These are phyloP conservation scores for Bonia amplexicaulis DNA, from an alignment of 176 grass and related monocot species.

Conservation along the genomic window DNA sequence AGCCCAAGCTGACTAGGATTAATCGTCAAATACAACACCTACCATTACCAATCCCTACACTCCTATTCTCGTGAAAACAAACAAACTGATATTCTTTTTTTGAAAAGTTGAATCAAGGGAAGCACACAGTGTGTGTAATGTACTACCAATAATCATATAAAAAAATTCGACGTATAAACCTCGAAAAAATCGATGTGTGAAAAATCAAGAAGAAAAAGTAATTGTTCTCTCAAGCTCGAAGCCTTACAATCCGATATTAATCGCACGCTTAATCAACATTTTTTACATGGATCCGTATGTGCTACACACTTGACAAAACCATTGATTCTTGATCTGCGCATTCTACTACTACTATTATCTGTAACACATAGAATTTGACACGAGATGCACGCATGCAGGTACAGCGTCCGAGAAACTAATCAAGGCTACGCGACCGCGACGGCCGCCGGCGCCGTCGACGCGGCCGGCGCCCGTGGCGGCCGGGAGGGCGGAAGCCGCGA, in stretches of 20 bases:
- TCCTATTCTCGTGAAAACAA: not conserved
- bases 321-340: not conserved
- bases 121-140: not conserved
- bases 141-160: too few species aligned
- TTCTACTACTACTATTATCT: not conserved
- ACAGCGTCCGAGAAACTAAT: not conserved
- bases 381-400: not conserved
- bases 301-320: not conserved
- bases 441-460: not conserved
- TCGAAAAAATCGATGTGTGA: not conserved
- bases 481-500: constrained; percentile 16
- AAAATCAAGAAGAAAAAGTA: not conserved
- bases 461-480: not conserved
- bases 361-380: not conserved
- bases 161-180: not conserved
- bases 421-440: not conserved
- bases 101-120: not conserved
- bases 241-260: not conserved
- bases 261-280: not conserved
- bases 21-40: not conserved
- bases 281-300: not conserved
- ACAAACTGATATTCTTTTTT: not conserved
- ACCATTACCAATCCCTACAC: too few species aligned
- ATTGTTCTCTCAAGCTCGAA: not conserved
- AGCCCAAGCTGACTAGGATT: not conserved